phyloP scores from a whole-genome alignment of 1,284 basidiomycete genomes.

The Fomitopsis palustris region DNA sequence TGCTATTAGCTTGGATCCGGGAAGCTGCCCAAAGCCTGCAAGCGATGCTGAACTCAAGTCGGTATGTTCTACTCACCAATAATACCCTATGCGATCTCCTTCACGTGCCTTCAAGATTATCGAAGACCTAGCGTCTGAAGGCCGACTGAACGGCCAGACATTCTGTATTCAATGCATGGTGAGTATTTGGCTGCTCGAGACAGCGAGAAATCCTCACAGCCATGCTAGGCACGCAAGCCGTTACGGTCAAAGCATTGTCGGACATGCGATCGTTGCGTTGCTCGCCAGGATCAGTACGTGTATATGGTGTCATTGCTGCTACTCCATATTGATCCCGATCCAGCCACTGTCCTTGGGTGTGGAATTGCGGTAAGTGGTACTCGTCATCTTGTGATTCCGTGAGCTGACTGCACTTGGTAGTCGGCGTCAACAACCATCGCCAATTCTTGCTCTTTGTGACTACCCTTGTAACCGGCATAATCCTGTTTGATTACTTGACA shows the following conservation, averaged over 20 bases:
- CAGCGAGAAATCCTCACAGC: too few relatives aligned
- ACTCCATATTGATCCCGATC: background rate
- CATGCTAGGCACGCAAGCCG: constrained; percentile 86
- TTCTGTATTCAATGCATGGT: constrained; percentile 96
- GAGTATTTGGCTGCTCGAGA: constrained; percentile 14
- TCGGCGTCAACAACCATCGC: constrained; percentile 94
- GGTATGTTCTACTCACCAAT: constrained; percentile 44
- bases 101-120: constrained; percentile 54
- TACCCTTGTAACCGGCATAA: constrained; percentile 80
- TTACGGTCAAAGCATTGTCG: constrained; percentile 95
- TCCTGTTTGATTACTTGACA: constrained; percentile 79
- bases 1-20: constrained; percentile 85
- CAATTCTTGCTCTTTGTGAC: constrained; percentile 91
- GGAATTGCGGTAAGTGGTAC: constrained; percentile 82
- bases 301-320: background rate
- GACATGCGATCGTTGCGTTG: constrained; percentile 87
- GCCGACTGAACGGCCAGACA: constrained; percentile 89
- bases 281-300: constrained; percentile 88
- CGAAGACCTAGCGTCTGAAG: constrained; percentile 85
- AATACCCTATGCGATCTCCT: background rate
- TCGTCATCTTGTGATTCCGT: background rate
- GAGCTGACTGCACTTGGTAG: constrained; percentile 35
- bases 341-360: constrained; percentile 99
- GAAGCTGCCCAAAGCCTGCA: constrained; percentile 78
- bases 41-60: constrained; percentile 83